Conservation (phyloP, 1,284 basidiomycete genomes). For the Erythrobasidium hasegawianum region DNA sequence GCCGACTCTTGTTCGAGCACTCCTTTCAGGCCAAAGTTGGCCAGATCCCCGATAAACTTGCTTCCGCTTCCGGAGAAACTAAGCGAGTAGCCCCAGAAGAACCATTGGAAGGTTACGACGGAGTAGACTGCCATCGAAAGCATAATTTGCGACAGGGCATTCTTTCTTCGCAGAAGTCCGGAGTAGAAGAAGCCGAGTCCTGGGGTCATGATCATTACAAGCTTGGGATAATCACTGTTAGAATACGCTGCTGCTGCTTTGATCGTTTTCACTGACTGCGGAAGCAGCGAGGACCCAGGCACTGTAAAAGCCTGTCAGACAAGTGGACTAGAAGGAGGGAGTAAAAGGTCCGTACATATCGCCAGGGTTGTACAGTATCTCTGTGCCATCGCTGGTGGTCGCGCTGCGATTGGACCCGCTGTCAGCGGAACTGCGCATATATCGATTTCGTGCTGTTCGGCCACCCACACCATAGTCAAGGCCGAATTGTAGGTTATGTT, state of each 20-base stretch:
- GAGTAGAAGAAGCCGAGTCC: slow-evolving; percentile 77
- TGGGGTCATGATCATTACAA: slow-evolving; percentile 72
- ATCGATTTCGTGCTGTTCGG: too few species aligned
- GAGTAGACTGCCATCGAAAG: slow-evolving; percentile 71
- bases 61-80: slow-evolving; percentile 56
- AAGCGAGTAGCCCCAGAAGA: slow-evolving; percentile 47
- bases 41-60: slow-evolving; percentile 69
- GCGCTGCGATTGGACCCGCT: too few species aligned
- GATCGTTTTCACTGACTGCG: too few species aligned
- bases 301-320: slow-evolving; percentile 44
- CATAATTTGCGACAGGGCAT: slow-evolving; percentile 89
- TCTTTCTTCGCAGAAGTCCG: slow-evolving; percentile 75
- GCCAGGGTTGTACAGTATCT: slow-evolving; percentile 25
- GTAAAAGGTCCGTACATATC: too few species aligned
- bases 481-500: slow-evolving; percentile 17
- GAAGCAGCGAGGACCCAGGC: slow-evolving; percentile 50
- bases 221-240: too few species aligned
- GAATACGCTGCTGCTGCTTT: too few species aligned
- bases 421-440: too few species aligned
- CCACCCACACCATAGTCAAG: slow-evolving; percentile 22
- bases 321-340: too few species aligned
- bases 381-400: slow-evolving; percentile 10
- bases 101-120: slow-evolving; percentile 66
- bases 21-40: slow-evolving; percentile 56
- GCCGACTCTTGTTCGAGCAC: slow-evolving; percentile 64